Evolutionary conservation across 2,329 filamentous ascomycete species (phyloP), one percentile per base, ranked within the genome.

Genomic region (Escovopsis sp.): DNA sequence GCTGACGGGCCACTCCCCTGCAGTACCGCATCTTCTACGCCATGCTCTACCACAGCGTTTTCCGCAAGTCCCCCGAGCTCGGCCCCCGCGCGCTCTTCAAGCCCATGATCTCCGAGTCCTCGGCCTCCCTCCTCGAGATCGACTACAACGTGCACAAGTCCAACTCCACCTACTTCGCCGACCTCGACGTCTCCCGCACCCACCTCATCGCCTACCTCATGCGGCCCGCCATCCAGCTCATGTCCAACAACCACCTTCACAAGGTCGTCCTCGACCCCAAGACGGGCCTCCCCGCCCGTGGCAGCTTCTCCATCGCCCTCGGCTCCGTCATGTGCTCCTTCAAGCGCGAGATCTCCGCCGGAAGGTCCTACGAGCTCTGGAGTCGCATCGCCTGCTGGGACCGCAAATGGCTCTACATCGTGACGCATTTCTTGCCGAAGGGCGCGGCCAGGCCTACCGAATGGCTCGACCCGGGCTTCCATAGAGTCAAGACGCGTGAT

Each of bases 131-230:
- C 36, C 68, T 81, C 45, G 85, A 93, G 58, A 84, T 78, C 48
- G 87, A 94, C 60, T 85, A 86, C 62, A 88, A 90, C 60, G 51
- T 85, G 30, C 81, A 88, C 66, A 86, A 87, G 54, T 77, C 76
- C 41, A 84, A 86, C 61, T 75, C 72, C 46, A 93, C 86, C 21
- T 93, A 92, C 63, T 93, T 93, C 53, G 65, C 76, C 44, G 85
- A 93, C 56, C 74, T 92, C 44, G 86, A 93, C 57, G 71, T 88
- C 40, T 75, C 79, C 27, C 80, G 90, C 38, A 81, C 81, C 1
- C 82, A 92, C 43, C 72, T 90, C 8, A 74, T 92, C 35, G 79
- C 76, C 33, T 72, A 76, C 44, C 60, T 87, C 3, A 62, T 79
- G 35, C 69, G 67, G 15, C 66, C 69, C 0, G 75, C 74, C 2